Percentiles rank a stretch among this genome's conserved stretches.
phyloP scores from a whole-genome alignment of 305 asterid genomes.

The Rubia occidens region DNA sequence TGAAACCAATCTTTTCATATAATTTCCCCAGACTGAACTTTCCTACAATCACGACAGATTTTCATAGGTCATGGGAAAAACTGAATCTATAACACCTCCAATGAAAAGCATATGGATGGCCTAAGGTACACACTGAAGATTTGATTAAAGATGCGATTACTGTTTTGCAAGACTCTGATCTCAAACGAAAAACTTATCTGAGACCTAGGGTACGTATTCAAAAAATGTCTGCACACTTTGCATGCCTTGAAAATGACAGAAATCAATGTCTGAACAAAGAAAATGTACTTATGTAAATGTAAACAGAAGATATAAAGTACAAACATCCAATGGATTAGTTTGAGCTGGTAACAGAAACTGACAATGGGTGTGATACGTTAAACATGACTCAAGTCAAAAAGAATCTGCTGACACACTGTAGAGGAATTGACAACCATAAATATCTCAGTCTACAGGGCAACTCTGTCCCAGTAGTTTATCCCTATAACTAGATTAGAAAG shows the following conservation, averaged over 20 bases:
- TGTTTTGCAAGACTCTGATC: not conserved
- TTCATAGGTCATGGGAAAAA: not conserved
- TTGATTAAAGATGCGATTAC: not conserved
- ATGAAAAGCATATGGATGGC: no score
- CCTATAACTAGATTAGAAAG: not conserved
- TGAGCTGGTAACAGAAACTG: not conserved
- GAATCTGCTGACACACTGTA: not conserved
- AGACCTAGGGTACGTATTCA: not conserved
- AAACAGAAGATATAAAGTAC: not conserved
- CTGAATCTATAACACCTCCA: not conserved
- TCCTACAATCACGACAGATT: slow-evolving; percentile 37
- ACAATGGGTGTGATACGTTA: not conserved
- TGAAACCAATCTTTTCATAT: slow-evolving; percentile 78
- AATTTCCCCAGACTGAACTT: slow-evolving; percentile 70
- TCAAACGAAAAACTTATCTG: not conserved
- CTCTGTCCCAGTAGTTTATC: not conserved
- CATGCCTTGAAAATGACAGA: slow-evolving; percentile 1
- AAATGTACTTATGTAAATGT: not conserved
- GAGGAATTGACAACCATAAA: not conserved
- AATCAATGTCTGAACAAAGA: not conserved
- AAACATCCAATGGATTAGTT: not conserved
- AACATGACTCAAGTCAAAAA: not conserved
- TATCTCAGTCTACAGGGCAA: not conserved
- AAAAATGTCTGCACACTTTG: not conserved
- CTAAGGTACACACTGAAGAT: not conserved